Base-by-base conservation (phyloP, 2,329 filamentous ascomycete species). In the Trichoderma brevicompactum region DNA sequence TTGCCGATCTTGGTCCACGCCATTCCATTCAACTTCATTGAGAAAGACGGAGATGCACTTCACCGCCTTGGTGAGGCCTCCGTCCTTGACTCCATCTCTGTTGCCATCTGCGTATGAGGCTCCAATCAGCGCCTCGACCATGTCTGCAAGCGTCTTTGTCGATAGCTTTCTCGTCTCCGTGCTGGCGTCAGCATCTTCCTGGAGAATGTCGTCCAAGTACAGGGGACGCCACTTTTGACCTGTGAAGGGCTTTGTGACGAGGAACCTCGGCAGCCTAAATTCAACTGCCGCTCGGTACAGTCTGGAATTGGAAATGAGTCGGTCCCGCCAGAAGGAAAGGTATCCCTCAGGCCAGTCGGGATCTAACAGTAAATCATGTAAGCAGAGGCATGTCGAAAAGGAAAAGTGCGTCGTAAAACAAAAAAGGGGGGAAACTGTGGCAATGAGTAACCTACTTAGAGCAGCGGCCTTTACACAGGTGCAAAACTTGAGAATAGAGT, bases 81-180 rank as follows among this genome's bases (percentile, higher is more conserved):
- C 90, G 60, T 91, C 85, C 1, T 38, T 38, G 36, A 38, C 36
- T 38, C 36, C 36, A 10, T 10, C 10, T 38, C 36, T 38, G 36
- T 10, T 38, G 7, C 36, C 36, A 38, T 38, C 36, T 38, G 90
- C 67, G 70, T 85, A 93, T 0, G 90, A 85, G 0, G 88, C 91
- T 1, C 92, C 94, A 19, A 97, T 89, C 0, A 97, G 80, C 0
- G 94, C 86, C 68, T 98, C 94, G 0, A 97, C 84, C 0, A 97
- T 89, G 71, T 98, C 94, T 3, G 94, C 94, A 7, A 97, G 83
- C 0, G 86, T 86, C 74, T 98, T 98, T 1, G 87, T 90, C 0
- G 92, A 90, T 38, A 93, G 73, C 13, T 74, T 72, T 6, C 81
- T 77, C 40, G 41, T 23, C 6, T 59, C 41, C 1, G 28, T n/a